These are phyloP conservation scores for Penicillium simplicissimum DNA, from an alignment of 495 filamentous ascomycete species.

Conservation along the genomic window DNA sequence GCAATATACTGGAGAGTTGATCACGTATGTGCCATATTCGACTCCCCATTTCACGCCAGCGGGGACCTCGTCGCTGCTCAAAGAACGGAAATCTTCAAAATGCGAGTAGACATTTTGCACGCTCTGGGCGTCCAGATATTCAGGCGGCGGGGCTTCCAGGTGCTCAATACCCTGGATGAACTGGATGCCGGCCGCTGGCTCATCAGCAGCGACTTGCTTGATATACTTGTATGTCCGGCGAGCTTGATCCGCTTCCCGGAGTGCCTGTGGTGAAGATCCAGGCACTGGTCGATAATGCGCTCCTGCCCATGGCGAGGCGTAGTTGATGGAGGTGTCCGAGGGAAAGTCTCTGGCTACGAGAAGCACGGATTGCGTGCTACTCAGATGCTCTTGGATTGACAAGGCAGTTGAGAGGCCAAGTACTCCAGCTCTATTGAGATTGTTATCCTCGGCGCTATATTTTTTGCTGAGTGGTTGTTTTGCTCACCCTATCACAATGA, in stretches of 20 bases:
- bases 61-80: conserved; percentile 44
- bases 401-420: conserved; percentile 58
- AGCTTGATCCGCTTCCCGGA: conserved; percentile 52
- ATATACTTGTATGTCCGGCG: conserved; percentile 53
- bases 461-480: not conserved
- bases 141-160: conserved; percentile 50
- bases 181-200: conserved; percentile 55
- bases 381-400: conserved; percentile 45
- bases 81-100: conserved; percentile 46
- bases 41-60: conserved; percentile 54
- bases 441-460: conserved; percentile 18
- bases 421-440: conserved; percentile 52
- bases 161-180: conserved; percentile 59
- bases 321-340: conserved; percentile 54
- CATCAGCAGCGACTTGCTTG: conserved; percentile 36
- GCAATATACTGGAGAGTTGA: conserved; percentile 66
- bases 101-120: conserved; percentile 32
- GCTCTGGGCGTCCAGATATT: conserved; percentile 40
- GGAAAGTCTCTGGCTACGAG: conserved; percentile 61
- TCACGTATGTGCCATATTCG: conserved; percentile 56
- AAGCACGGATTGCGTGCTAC: conserved; percentile 43
- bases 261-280: conserved; percentile 38
- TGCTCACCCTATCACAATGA: conserved; percentile 48
- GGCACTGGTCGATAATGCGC: conserved; percentile 61
- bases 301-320: conserved; percentile 66